These are phyloP conservation scores for Saccharomycopsis sp. DNA, from an alignment of 805 yeast genomes.

Conservation along the genomic window DNA sequence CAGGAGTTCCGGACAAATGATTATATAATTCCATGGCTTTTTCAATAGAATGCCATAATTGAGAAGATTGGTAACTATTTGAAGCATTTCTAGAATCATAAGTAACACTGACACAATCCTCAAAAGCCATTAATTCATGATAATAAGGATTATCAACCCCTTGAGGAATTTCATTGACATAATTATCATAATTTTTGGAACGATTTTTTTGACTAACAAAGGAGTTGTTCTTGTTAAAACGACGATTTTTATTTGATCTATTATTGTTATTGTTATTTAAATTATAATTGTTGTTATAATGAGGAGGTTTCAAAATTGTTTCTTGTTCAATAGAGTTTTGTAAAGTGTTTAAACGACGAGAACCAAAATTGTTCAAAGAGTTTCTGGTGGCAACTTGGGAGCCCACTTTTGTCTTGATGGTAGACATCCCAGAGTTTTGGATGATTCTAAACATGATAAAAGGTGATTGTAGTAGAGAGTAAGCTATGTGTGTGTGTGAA, in stretches of 20 bases:
- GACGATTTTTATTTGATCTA: no score
- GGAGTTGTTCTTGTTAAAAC: no score
- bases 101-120: conserved; percentile 33
- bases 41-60: conserved; percentile 43
- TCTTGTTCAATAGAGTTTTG: no score
- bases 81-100: conserved; percentile 20
- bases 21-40: conserved; percentile 41
- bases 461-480: no score
- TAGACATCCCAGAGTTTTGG: conserved; percentile 12
- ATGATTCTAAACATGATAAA: conserved; percentile 19
- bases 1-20: conserved; percentile 36
- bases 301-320: no score
- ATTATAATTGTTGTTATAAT: no score
- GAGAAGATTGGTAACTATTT: conserved; percentile 28
- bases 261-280: no score
- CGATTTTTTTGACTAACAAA: no score
- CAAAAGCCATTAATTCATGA: conserved; percentile 40
- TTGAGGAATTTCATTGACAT: conserved; percentile 18
- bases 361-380: neutral
- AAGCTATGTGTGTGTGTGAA: no score
- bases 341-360: neutral
- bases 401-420: conserved; percentile 16
- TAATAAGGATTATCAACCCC: conserved; percentile 35
- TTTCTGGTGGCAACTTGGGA: conserved; percentile 9
- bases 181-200: no score